Percentiles rank a stretch among this genome's conserved stretches.
These are phyloP conservation scores for Musa itinerans DNA, from an alignment of 176 grass and related monocot species.

Conservation along the genomic window DNA sequence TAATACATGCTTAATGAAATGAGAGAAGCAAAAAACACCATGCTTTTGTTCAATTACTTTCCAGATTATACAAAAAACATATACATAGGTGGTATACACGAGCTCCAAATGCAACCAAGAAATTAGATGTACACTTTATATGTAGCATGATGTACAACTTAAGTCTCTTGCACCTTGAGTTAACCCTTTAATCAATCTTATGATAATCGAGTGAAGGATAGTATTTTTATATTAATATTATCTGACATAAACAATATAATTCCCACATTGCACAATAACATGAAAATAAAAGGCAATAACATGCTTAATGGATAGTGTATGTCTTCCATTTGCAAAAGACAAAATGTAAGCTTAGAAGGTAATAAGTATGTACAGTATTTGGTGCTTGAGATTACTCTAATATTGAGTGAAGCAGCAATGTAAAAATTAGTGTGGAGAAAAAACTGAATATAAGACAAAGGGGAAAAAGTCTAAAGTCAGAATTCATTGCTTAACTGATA, in stretches of 20 bases:
- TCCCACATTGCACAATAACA: background rate
- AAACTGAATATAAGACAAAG: background rate
- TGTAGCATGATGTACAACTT: background rate
- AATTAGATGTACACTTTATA: conserved; percentile 1
- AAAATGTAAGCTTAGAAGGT: background rate
- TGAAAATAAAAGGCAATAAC: background rate
- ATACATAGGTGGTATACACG: background rate
- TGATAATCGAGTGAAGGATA: background rate
- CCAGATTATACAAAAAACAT: background rate
- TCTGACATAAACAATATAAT: background rate
- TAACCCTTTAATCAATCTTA: background rate
- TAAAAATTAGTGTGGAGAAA: background rate
- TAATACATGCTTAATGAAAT: background rate
- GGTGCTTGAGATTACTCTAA: background rate
- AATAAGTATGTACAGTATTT: background rate
- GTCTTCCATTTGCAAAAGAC: background rate
- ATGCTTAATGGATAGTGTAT: background rate
- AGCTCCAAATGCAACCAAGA: no score
- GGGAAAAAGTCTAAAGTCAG: background rate
- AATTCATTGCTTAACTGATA: no score
- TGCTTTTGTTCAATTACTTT: background rate
- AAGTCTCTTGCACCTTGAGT: background rate
- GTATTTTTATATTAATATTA: background rate
- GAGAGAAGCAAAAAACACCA: background rate
- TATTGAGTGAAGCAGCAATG: background rate